These are phyloP conservation scores for Botrytis paeoniae DNA, from an alignment of 2,329 filamentous ascomycete species.

Conservation along the genomic window DNA sequence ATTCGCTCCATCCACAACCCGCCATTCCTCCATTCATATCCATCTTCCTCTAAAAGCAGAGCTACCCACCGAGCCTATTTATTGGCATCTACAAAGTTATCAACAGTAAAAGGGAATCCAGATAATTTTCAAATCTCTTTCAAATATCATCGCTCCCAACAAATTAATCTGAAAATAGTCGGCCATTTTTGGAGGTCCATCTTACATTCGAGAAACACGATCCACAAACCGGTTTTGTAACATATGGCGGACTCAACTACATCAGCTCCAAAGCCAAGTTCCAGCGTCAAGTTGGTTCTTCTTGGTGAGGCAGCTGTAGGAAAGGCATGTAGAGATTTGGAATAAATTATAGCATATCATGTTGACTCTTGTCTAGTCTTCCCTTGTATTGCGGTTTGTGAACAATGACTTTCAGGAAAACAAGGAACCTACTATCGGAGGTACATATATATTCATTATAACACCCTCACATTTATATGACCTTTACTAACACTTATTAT, in stretches of 20 bases:
- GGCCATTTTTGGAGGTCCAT: conserved; percentile 5
- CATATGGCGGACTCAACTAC: conserved; percentile 71
- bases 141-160: neutral
- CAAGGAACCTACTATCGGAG: conserved; percentile 98
- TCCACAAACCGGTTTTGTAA: conserved; percentile 10
- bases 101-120: neutral
- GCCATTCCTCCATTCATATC: conserved; percentile 14
- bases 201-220: neutral
- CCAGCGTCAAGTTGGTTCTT: conserved; percentile 98
- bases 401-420: conserved; percentile 99
- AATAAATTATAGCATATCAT: neutral
- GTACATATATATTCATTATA: conserved; percentile 48
- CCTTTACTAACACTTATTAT: conserved; percentile 2
- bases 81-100: conserved; percentile 16
- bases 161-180: neutral
- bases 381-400: conserved; percentile 94
- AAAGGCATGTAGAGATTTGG: conserved; percentile 64
- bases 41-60: conserved; percentile 17
- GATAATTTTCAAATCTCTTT: neutral
- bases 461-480: neutral
- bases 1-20: conserved; percentile 4
- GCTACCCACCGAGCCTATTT: conserved; percentile 7
- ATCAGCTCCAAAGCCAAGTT: conserved; percentile 89
- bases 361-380: conserved; percentile 61
- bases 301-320: conserved; percentile 96